These are phyloP conservation scores for Dianthus caryophyllus DNA, from an alignment of 148 eudicot genomes.

Conservation along the genomic window DNA sequence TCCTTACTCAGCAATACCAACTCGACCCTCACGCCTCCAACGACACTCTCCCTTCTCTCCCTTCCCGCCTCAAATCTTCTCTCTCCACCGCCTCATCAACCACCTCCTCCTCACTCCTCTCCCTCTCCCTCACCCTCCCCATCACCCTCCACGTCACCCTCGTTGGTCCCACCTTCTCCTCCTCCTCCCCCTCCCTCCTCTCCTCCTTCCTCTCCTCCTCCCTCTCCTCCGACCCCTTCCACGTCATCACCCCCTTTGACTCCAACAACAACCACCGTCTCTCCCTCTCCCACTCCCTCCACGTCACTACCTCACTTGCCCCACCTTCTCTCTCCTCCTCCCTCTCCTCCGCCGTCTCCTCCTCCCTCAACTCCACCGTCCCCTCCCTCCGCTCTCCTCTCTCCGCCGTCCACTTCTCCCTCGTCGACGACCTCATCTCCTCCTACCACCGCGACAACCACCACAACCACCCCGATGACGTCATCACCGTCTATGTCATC, in stretches of 20 bases:
- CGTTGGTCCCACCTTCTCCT: slow-evolving; percentile 47
- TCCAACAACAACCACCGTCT: slow-evolving; percentile 44
- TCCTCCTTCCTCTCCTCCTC: slow-evolving; percentile 44
- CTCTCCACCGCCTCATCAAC: slow-evolving; percentile 20
- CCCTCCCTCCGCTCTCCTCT: slow-evolving; percentile 53
- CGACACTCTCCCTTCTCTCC: slow-evolving; percentile 61
- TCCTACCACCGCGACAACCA: slow-evolving; percentile 34
- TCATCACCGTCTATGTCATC: slow-evolving; percentile 54
- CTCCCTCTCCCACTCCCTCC: slow-evolving; percentile 54
- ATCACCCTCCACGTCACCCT: slow-evolving; percentile 37
- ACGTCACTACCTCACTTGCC: slow-evolving; percentile 56
- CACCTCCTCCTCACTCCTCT: slow-evolving; percentile 36
- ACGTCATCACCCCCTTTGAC: slow-evolving; percentile 48
- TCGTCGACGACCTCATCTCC: slow-evolving; percentile 46
- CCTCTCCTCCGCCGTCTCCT: slow-evolving; percentile 53
- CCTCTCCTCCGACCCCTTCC: slow-evolving; percentile 36
- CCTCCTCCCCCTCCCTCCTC: slow-evolving; percentile 50
- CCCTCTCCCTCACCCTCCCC: slow-evolving; percentile 40
- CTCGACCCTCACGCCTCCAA: slow-evolving; percentile 67
- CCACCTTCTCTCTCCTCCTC: slow-evolving; percentile 30
- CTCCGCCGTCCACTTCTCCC: slow-evolving; percentile 38
- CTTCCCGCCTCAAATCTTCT: slow-evolving; percentile 43
- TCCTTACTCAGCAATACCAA: slow-evolving; percentile 50
- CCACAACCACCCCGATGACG: slow-evolving; percentile 30
- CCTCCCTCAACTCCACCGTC: slow-evolving; percentile 36